Evolutionary conservation across 192 early-diverging fungal species (phyloP).

Genomic region (Rhizophlyctis rosea): DNA sequence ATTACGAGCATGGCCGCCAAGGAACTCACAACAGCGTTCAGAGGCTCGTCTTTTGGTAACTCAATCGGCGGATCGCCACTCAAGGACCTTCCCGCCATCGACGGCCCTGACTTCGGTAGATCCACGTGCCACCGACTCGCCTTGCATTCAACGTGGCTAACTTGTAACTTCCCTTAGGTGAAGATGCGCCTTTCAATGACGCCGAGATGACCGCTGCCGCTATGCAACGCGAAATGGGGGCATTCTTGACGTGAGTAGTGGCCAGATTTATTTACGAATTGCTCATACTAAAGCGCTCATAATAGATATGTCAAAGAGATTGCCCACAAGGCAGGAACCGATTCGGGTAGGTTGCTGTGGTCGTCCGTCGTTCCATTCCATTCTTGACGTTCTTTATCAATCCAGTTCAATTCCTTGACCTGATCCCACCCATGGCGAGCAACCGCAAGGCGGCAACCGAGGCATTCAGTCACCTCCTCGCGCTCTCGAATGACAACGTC

Average conservation of each 20-base stretch:
- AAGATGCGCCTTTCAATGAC: not conserved
- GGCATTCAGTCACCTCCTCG: constrained; percentile 21
- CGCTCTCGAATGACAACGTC: constrained; percentile 3
- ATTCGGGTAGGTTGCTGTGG: constrained; percentile 2
- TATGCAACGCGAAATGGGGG: not conserved
- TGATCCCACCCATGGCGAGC: constrained; percentile 10
- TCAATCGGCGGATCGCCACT: constrained; percentile 3
- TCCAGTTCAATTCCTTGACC: constrained; percentile 21
- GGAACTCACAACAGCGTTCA: too few relatives aligned
- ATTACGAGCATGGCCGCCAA: too few relatives aligned
- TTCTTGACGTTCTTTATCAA: not conserved
- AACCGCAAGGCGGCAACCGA: constrained; percentile 9
- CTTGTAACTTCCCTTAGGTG: not conserved
- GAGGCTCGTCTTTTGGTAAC: not conserved
- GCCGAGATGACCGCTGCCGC: not conserved
- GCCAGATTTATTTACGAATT: not conserved
- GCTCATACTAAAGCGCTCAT: too few relatives aligned
- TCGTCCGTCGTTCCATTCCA: not conserved
- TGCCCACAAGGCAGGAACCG: constrained; percentile 4
- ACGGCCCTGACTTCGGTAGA: too few relatives aligned
- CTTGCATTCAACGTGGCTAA: too few relatives aligned
- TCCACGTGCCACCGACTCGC: too few relatives aligned
- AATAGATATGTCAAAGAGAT: constrained; percentile 20
- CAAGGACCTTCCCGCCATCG: constrained; percentile 6
- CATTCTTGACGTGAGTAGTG: constrained; percentile 13